A percentile compares a stretch with the other conserved stretches of the same genome.
Evolutionary conservation across 805 yeast species (phyloP).

Genomic region (Teunomyces pallodes): DNA sequence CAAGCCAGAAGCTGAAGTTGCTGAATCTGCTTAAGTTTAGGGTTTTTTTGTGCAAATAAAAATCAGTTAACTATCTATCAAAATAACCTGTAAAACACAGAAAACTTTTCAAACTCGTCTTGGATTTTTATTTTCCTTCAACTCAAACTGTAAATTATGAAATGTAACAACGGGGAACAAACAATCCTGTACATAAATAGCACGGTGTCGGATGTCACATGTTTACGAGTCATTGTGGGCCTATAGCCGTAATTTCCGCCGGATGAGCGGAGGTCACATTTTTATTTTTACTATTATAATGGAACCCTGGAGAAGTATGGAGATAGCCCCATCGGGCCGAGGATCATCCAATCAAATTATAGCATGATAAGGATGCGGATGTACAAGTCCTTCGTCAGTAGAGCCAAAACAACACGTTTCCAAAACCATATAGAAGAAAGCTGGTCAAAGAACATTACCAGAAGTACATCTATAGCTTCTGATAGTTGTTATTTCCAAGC

Average conservation of each 20-base stretch:
- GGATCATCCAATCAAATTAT: not conserved
- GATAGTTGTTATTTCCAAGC: no score
- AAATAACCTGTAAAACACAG: no score
- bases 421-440: no score
- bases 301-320: not conserved
- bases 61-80: not conserved
- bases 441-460: no score
- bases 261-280: not conserved
- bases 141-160: no score
- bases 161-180: no score
- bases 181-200: not conserved
- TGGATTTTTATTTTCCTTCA: no score
- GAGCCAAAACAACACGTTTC: not conserved
- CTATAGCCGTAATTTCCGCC: not conserved
- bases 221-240: not conserved
- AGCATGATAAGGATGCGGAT: not conserved
- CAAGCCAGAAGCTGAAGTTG: constrained; percentile 32
- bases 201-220: not conserved
- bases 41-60: not conserved
- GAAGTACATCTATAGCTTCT: no score
- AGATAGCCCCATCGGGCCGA: constrained; percentile 1
- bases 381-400: not conserved
- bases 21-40: constrained; percentile 11
- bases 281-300: not conserved
- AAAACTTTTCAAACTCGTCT: no score